phyloP scores from a whole-genome alignment of 1,284 basidiomycete genomes.

The Ustilago hordei region DNA sequence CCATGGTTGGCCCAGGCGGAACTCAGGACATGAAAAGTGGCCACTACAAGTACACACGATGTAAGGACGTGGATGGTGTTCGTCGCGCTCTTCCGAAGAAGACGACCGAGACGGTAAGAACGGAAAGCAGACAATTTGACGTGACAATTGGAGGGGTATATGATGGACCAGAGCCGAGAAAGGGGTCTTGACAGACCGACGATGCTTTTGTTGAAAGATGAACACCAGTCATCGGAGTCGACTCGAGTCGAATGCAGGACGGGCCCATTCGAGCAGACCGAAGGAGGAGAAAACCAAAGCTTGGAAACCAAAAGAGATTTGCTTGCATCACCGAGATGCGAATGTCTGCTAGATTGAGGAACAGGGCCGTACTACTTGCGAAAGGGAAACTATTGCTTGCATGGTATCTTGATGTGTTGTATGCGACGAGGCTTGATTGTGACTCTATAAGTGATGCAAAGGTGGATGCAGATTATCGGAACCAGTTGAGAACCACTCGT shows the following conservation, averaged over 20 bases:
- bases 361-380: conserved; percentile 43
- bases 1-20: not conserved
- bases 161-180: conserved; percentile 28
- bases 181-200: conserved; percentile 9
- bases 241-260: conserved; percentile 35
- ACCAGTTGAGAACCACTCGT: conserved; percentile 47
- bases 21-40: conserved; percentile 11
- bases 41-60: conserved; percentile 50
- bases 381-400: conserved; percentile 39
- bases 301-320: conserved; percentile 11
- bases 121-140: conserved; percentile 42
- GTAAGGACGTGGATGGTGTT: conserved; percentile 19
- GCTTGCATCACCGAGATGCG: conserved; percentile 28
- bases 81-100: conserved; percentile 8
- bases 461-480: conserved; percentile 50
- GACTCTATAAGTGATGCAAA: conserved; percentile 47
- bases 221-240: conserved; percentile 3
- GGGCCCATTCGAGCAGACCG: conserved; percentile 40
- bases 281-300: conserved; percentile 11
- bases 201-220: conserved; percentile 21
- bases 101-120: not conserved
- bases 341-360: conserved; percentile 31
- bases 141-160: conserved; percentile 35
- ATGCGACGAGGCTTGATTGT: conserved; percentile 27
- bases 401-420: conserved; percentile 47